A percentile compares a stretch with the other conserved stretches of the same genome.
Conservation (phyloP, 75 land plant genomes). For the Picea glauca region DNA sequence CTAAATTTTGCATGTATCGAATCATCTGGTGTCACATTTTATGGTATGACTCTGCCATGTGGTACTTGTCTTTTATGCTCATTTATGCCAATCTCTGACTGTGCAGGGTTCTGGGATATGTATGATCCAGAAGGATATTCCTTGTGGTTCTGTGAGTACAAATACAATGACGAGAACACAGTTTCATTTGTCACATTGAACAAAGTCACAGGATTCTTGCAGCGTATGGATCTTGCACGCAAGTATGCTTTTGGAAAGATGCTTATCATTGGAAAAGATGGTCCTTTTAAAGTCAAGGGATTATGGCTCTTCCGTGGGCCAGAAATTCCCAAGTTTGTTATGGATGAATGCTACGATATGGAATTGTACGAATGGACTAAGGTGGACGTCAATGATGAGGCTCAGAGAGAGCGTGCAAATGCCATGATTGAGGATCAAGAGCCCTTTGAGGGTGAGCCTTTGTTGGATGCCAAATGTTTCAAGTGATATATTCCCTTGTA, state of each 20-base stretch:
- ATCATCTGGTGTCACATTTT: neutral
- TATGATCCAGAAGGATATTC: slow-evolving; percentile 97
- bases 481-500: slow-evolving; percentile 34
- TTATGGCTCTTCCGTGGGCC: slow-evolving; percentile 95
- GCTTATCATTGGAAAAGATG: slow-evolving; percentile 70
- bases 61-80: neutral
- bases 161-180: slow-evolving; percentile 93
- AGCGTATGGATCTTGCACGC: slow-evolving; percentile 89
- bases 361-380: slow-evolving; percentile 92
- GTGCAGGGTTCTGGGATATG: slow-evolving; percentile 98
- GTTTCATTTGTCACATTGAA: slow-evolving; percentile 93
- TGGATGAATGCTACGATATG: slow-evolving; percentile 89
- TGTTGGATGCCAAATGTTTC: slow-evolving; percentile 95
- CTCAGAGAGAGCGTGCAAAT: slow-evolving; percentile 79
- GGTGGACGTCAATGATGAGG: slow-evolving; percentile 79
- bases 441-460: slow-evolving; percentile 79
- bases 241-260: slow-evolving; percentile 97
- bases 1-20: neutral
- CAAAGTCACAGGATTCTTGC: slow-evolving; percentile 92
- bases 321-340: slow-evolving; percentile 80
- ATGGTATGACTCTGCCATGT: neutral
- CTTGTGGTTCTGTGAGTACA: slow-evolving; percentile 98
- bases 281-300: slow-evolving; percentile 91
- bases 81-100: neutral
- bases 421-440: slow-evolving; percentile 94